Evolutionary conservation across 2,329 filamentous ascomycete genomes (phyloP).

Genomic region (Curvularia spicifera): DNA sequence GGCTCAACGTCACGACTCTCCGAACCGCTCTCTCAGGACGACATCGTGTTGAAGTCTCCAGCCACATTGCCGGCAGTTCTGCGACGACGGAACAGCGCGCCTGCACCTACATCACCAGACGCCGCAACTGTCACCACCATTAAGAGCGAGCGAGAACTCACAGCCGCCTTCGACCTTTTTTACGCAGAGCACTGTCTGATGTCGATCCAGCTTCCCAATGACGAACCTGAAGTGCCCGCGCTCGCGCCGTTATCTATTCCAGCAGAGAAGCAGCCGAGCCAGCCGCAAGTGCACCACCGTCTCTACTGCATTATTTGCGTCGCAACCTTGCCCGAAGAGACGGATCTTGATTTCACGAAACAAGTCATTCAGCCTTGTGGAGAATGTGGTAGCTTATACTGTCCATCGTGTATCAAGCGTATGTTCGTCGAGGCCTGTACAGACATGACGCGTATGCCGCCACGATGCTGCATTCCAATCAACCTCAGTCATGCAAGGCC

Average conservation of each 20-base stretch:
- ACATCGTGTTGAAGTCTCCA: constrained; percentile 13
- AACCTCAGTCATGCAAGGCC: constrained; percentile 51
- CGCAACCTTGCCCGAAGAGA: constrained; percentile 14
- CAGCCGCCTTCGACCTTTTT: constrained; percentile 12
- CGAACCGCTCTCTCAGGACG: constrained; percentile 13
- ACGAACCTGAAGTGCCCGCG: constrained; percentile 2
- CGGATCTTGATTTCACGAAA: constrained; percentile 10
- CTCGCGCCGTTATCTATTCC: background rate
- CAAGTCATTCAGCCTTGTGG: constrained; percentile 41
- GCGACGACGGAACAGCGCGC: constrained; percentile 26
- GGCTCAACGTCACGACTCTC: constrained; percentile 1
- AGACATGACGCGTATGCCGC: constrained; percentile 53
- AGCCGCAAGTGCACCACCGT: constrained; percentile 1
- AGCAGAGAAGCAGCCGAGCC: background rate
- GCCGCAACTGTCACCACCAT: constrained; percentile 1
- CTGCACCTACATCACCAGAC: constrained; percentile 5
- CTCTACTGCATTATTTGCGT: constrained; percentile 36
- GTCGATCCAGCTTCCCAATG: constrained; percentile 14
- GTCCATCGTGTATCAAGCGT: constrained; percentile 46
- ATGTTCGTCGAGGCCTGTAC: constrained; percentile 53
- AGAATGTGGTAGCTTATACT: constrained; percentile 42
- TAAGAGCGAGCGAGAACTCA: background rate
- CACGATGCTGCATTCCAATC: constrained; percentile 54
- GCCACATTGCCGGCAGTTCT: background rate
- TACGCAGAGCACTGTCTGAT: constrained; percentile 15